Percentiles rank a stretch among this genome's conserved stretches.
These are phyloP conservation scores for Tolypocladium capitatum DNA, from an alignment of 2,329 filamentous ascomycete species.

Conservation along the genomic window DNA sequence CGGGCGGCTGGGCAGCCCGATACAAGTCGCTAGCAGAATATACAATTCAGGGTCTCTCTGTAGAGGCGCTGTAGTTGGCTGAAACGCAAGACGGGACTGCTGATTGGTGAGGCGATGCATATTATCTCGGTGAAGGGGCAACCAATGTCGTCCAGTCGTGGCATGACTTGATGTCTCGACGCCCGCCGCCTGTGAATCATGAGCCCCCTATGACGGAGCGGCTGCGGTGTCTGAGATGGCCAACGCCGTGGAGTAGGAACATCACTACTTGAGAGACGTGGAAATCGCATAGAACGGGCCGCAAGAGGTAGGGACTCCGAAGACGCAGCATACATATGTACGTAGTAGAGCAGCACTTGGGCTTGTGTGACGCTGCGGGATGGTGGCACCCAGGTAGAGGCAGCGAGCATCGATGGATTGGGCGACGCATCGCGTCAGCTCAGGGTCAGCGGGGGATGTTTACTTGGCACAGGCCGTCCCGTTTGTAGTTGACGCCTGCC, in stretches of 20 bases:
- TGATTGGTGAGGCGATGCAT: background rate
- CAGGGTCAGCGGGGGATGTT: background rate
- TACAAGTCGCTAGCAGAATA: background rate
- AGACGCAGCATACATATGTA: no score
- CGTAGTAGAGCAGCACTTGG: no score
- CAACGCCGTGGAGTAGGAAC: no score
- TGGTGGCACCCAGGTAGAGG: background rate
- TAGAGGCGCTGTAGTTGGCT: background rate
- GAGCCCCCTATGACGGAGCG: no score
- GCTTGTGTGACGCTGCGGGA: background rate
- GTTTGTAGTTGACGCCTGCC: background rate
- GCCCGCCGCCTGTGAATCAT: no score
- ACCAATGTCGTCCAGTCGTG: background rate
- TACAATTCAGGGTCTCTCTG: background rate
- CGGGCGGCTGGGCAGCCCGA: slow-evolving; percentile 4
- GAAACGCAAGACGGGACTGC: background rate
- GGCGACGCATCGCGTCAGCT: background rate
- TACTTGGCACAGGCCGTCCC: background rate
- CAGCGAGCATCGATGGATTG: background rate
- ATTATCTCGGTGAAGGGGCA: background rate
- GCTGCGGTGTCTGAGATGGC: no score
- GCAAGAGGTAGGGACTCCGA: no score
- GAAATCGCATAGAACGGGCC: no score
- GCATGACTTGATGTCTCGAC: background rate
- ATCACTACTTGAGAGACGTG: no score